Evolutionary conservation across 345 rosid genomes (phyloP).

Genomic region (Moringa oleifera): DNA sequence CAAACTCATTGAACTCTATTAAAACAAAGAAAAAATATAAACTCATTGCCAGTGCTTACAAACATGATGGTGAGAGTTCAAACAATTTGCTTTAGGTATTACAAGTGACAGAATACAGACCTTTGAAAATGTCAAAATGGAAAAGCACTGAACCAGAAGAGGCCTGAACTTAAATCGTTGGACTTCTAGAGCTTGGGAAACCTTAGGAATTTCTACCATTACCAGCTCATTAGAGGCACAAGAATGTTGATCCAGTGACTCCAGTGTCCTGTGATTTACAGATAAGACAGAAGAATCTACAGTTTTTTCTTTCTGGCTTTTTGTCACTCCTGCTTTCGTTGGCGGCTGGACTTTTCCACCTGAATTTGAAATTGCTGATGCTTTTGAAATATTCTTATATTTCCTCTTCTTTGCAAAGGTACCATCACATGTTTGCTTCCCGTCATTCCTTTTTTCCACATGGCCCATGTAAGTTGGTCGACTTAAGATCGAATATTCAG

Average conservation of each 20-base stretch:
- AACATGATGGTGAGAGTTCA: not conserved
- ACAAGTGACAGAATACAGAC: constrained; percentile 28
- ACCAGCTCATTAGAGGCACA: constrained; percentile 27
- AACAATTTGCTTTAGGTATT: not conserved
- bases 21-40: no score
- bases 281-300: constrained; percentile 32
- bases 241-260: constrained; percentile 27
- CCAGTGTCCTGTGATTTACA: constrained; percentile 21
- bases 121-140: constrained; percentile 59
- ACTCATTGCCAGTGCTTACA: not conserved
- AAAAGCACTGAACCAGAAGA: constrained; percentile 50
- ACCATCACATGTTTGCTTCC: constrained; percentile 28
- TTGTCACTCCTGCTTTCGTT: constrained; percentile 44
- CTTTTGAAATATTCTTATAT: constrained; percentile 27
- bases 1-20: no score
- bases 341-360: constrained; percentile 51
- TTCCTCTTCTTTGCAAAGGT: constrained; percentile 37
- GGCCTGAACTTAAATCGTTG: constrained; percentile 83
- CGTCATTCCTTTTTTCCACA: constrained; percentile 36
- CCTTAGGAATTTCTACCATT: constrained; percentile 53
- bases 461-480: constrained; percentile 25
- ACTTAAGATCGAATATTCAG: constrained; percentile 31
- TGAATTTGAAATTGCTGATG: constrained; percentile 28
- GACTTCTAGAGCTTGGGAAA: constrained; percentile 42
- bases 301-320: constrained; percentile 45